Evolutionary conservation across 305 asterid genomes (phyloP).

Genomic region (Ajuga reptans): DNA sequence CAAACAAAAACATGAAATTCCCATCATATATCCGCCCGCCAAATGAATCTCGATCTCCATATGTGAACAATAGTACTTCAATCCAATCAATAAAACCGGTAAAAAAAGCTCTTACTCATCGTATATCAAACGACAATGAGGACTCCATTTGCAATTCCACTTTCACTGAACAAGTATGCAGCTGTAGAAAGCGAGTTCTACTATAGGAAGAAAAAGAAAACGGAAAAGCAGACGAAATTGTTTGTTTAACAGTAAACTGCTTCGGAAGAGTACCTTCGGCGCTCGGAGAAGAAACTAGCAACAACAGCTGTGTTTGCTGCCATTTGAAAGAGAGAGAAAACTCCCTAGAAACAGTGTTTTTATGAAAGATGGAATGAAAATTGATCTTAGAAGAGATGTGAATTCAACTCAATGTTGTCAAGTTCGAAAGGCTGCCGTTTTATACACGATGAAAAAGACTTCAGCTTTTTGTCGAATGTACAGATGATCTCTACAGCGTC

Average conservation of each 20-base stretch:
- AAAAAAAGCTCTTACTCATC: constrained; percentile 23
- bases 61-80: constrained; percentile 12
- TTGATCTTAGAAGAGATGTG: neutral
- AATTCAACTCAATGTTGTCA: neutral
- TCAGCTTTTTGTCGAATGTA: constrained; percentile 27
- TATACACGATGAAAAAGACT: constrained; percentile 13
- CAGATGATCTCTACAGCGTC: neutral
- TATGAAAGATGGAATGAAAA: neutral
- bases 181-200: neutral
- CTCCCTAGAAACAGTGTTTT: neutral
- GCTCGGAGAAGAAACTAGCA: constrained; percentile 34
- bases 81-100: neutral
- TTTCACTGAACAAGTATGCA: constrained; percentile 3
- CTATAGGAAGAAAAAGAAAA: neutral
- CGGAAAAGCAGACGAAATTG: neutral
- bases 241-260: constrained; percentile 44
- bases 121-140: constrained; percentile 46
- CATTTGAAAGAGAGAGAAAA: constrained; percentile 26
- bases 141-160: constrained; percentile 32
- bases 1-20: constrained; percentile 22
- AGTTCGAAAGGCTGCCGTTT: constrained; percentile 23
- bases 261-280: constrained; percentile 65
- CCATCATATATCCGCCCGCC: constrained; percentile 20
- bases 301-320: constrained; percentile 32
- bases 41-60: constrained; percentile 37